Evolutionary conservation across 768 basidiomycete genomes (phyloP).

Genomic region (Tylopilus rubrobrunneus): DNA sequence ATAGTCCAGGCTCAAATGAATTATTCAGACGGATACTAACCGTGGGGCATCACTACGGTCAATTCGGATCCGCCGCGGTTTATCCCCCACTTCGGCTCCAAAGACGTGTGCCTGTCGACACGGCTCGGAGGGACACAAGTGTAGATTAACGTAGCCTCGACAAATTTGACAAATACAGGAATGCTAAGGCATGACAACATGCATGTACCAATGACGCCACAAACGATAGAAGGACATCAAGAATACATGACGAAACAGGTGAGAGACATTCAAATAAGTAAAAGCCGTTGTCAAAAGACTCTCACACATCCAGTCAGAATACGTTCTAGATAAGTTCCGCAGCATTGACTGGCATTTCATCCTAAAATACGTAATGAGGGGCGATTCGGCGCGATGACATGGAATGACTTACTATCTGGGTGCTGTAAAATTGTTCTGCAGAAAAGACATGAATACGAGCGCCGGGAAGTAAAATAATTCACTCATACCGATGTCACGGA

Average conservation of each 20-base stretch:
- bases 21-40: neutral
- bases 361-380: constrained; percentile 47
- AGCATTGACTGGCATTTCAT: constrained; percentile 99
- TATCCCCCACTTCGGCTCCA: neutral
- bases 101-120: neutral
- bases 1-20: neutral
- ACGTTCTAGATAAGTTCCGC: constrained; percentile 83
- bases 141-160: neutral
- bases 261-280: constrained; percentile 2
- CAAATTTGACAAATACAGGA: constrained; percentile 4
- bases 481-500: constrained; percentile 88
- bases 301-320: neutral
- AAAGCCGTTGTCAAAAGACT: constrained; percentile 2
- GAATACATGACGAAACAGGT: constrained; percentile 15
- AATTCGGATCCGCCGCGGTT: neutral
- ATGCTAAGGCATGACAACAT: neutral
- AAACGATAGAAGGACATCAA: constrained; percentile 10
- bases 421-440: constrained; percentile 93
- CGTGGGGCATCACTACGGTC: neutral
- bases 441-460: constrained; percentile 9
- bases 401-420: constrained; percentile 68
- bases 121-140: neutral
- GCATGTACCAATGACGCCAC: constrained; percentile 2
- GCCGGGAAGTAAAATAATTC: neutral
- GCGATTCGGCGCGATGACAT: neutral